Evolutionary conservation across 176 grass and related monocot genomes (phyloP), one percentile per base, ranked within the genome.

Genomic region (Typha latifolia): DNA sequence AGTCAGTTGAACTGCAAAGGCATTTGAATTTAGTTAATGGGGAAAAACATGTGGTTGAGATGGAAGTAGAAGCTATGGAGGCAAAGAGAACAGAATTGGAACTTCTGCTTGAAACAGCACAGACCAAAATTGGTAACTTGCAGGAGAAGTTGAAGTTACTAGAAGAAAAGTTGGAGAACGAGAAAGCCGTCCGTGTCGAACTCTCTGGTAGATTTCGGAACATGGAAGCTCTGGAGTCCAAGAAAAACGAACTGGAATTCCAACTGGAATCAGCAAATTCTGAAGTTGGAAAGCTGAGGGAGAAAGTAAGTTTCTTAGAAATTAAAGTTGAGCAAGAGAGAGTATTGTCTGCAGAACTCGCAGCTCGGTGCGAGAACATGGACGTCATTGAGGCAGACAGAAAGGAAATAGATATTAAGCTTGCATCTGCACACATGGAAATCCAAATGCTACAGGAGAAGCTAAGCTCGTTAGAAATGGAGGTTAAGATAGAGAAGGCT

Each of bases 11-110:
- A 32, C 37, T 93, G 48, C 95, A 94, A 71, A 78, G 84, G 71
- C 84, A 77, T 69, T 66, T 99, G 70, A 99, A 90, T 75, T 80
- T 78, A 15, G 63, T 74, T 63, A 90, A 83, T 52, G 89, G 81
- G 11, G 79, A 87, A 68, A 94, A 79, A 19, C 68, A 82, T 52
- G 62, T 51, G 66, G 19, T 83, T 68, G 73, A 79, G 77, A 61
- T 67, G 16, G 94, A 93, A 55, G 16, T 78, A 70, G 81, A 87
- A 67, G 65, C 69, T 9, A 34, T 59, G 0, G 81, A 90, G 64
- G 80, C 16, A 49, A 90, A 69, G 65, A 87, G 76, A 71, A 66
- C 62, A 12, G 89, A 87, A 70, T 64, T 87, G 12, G 83, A 87
- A 67, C 47, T 69, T 20, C 75, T 84, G 23, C 75, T 97, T 49